phyloP scores from a whole-genome alignment of 2,329 filamentous ascomycete genomes.

The Trichoderma sp. region DNA sequence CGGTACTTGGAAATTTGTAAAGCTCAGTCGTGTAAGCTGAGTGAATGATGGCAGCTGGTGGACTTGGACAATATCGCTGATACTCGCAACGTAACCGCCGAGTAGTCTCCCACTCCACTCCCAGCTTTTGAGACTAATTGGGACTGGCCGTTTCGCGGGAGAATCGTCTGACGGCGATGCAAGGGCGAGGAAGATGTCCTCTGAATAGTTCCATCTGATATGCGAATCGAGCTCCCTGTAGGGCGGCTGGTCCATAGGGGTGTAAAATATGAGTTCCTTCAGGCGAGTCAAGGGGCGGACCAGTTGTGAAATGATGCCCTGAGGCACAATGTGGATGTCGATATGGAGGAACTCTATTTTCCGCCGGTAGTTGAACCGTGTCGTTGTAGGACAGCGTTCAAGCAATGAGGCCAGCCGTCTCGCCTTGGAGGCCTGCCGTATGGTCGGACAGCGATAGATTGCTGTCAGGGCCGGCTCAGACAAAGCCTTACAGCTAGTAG shows the following conservation, averaged over 20 bases:
- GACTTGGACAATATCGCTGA: slow-evolving; percentile 48
- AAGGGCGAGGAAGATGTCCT: slow-evolving; percentile 62
- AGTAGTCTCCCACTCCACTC: slow-evolving; percentile 58
- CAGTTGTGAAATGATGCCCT: slow-evolving; percentile 44
- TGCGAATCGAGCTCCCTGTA: slow-evolving; percentile 56
- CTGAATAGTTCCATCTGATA: slow-evolving; percentile 67
- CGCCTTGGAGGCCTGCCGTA: slow-evolving; percentile 48
- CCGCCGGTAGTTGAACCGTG: slow-evolving; percentile 60
- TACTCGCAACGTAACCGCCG: slow-evolving; percentile 42
- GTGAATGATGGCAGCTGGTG: slow-evolving; percentile 58
- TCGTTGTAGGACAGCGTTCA: slow-evolving; percentile 46
- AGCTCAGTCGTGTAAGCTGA: slow-evolving; percentile 52
- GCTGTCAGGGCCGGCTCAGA: slow-evolving; percentile 69
- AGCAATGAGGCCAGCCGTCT: slow-evolving; percentile 52
- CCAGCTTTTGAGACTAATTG: slow-evolving; percentile 50
- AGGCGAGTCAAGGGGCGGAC: slow-evolving; percentile 64
- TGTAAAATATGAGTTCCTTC: slow-evolving; percentile 67
- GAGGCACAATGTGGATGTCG: slow-evolving; percentile 63
- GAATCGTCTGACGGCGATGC: slow-evolving; percentile 45
- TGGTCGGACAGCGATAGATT: slow-evolving; percentile 66
- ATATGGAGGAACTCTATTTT: slow-evolving; percentile 70
- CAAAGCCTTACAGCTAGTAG: slow-evolving; percentile 62
- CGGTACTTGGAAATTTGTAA: slow-evolving; percentile 62
- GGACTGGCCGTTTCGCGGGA: slow-evolving; percentile 29
- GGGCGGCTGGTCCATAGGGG: slow-evolving; percentile 64